Evolutionary conservation across 2,329 filamentous ascomycete species (phyloP), one percentile per base, ranked within the genome.

Genomic region (Phaeosphaeria sp.): DNA sequence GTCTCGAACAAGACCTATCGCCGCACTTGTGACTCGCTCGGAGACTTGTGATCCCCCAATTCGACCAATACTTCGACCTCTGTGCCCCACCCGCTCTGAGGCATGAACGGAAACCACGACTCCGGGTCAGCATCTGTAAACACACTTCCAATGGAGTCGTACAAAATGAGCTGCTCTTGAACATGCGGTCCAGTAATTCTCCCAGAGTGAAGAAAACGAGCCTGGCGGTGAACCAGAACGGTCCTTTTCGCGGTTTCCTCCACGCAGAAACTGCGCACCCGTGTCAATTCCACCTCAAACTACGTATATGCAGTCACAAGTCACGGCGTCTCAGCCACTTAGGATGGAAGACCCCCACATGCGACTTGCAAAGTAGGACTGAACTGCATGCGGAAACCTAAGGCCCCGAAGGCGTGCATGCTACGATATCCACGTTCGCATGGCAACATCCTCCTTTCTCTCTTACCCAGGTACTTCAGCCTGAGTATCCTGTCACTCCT

Each of bases 401-500:
- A 56, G 53, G 46, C 55, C 50, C 61, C 63, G 60, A 54, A 30
- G 44, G 18, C 22, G 39, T 48, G 24, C 18, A 15, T n/a, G 27
- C 22, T 40, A 8, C 36, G 11, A n/a, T 22, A 22, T 24, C n/a
- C 25, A 33, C 33, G 21, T 27, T 36, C 60, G 58, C 48, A 58
- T 61, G 54, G 25, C 47, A 48, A 59, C 46, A 27, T 24, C 53
- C 47, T 27, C 49, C 46, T 42, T 13, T 21, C 18, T 20, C 45
- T n/a, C 27, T 20, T 45, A 22, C 27, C 30, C 47, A 43, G 49
- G 24, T 27, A 17, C 44, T 62, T 61, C 56, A 49, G 53, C 46
- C 59, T 60, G 58, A 56, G 42, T 58, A 21, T n/a, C n/a, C n/a
- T n/a, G n/a, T 49, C 52, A 50, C 49, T 44, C 53, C 51, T 27